phyloP scores from a whole-genome alignment of 176 grass and related monocot genomes.

The Triticum timopheevii region DNA sequence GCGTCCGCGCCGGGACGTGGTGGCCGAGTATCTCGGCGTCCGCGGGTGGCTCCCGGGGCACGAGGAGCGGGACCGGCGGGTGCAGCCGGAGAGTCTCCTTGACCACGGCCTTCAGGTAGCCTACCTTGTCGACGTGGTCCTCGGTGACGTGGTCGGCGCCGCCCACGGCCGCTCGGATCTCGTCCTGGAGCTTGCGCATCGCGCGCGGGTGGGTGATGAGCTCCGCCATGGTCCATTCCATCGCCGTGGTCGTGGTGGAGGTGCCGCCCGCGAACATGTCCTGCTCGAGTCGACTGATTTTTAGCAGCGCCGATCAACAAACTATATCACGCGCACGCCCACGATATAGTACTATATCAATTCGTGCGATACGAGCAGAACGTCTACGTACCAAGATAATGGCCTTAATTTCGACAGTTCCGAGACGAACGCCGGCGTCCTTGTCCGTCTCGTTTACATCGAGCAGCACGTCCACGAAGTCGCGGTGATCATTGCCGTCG shows the following conservation, averaged over 20 bases:
- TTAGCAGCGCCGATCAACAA: background rate
- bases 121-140: background rate
- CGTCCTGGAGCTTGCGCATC: conserved; percentile 33
- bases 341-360: background rate
- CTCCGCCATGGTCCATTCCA: conserved; percentile 36
- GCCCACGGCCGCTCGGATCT: conserved; percentile 12
- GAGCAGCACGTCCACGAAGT: background rate
- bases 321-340: background rate
- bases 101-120: conserved; percentile 25
- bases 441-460: background rate
- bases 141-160: conserved; percentile 1
- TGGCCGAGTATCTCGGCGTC: conserved; percentile 14
- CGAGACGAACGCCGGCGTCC: background rate
- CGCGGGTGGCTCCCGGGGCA: conserved; percentile 26
- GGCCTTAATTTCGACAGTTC: background rate
- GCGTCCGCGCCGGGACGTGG: conserved; percentile 6
- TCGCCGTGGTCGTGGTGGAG: background rate
- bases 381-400: conserved; percentile 19
- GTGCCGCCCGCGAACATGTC: conserved; percentile 9
- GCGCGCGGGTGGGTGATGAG: conserved; percentile 1
- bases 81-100: conserved; percentile 20
- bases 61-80: background rate
- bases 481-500: background rate
- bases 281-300: background rate
- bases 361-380: background rate